These are phyloP conservation scores for Geranium brycei DNA, from an alignment of 345 rosid species.

Conservation along the genomic window DNA sequence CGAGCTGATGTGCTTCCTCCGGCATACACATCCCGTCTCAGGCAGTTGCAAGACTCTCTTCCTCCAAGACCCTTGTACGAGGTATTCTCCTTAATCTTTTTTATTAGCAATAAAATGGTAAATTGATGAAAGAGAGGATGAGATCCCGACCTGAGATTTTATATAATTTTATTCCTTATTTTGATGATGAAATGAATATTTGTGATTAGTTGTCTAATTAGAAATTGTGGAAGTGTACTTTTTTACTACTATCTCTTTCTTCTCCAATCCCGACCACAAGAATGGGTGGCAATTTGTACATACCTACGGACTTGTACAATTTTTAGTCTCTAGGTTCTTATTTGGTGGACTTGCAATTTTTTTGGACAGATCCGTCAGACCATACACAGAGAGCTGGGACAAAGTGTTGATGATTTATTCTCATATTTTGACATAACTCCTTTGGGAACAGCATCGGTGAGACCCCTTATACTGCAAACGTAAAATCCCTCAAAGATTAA, in stretches of 20 bases:
- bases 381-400: constrained; percentile 59
- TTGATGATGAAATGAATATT: background rate
- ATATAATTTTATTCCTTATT: background rate
- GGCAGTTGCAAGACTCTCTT: constrained; percentile 85
- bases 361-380: constrained; percentile 49
- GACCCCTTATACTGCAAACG: constrained; percentile 11
- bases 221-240: no score
- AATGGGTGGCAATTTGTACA: no score
- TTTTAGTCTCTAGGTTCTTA: no score
- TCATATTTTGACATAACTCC: constrained; percentile 46
- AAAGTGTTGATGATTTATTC: constrained; percentile 53
- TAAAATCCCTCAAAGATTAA: no score
- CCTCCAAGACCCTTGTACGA: constrained; percentile 89
- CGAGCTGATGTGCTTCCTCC: constrained; percentile 94
- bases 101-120: background rate
- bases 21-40: constrained; percentile 65
- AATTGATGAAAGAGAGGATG: no score
- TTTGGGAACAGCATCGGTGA: constrained; percentile 91
- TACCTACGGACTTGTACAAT: no score
- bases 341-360: background rate
- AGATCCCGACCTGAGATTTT: background rate
- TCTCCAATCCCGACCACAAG: no score
- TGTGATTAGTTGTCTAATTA: no score
- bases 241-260: no score
- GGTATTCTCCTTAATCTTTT: constrained; percentile 27